Percentiles rank a stretch among this genome's conserved stretches.
Conservation (phyloP, 768 basidiomycete species). For the Rhizopogon vesiculosus region DNA sequence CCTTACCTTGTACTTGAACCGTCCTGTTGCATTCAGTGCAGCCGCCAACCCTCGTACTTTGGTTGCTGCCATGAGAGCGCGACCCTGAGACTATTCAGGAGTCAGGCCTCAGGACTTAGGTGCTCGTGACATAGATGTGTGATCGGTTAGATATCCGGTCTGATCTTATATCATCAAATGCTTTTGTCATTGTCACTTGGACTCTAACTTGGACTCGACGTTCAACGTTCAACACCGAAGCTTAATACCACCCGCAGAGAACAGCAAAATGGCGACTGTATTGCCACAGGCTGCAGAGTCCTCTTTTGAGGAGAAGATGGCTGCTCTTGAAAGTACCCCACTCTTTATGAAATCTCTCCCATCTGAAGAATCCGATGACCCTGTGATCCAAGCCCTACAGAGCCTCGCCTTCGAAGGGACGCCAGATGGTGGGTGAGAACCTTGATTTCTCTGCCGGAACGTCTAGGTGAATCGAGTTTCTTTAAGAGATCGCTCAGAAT, state of each 20-base stretch:
- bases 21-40: conserved; percentile 57
- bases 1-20: conserved; percentile 57
- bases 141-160: conserved; percentile 7
- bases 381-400: conserved; percentile 76
- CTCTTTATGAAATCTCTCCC: conserved; percentile 93
- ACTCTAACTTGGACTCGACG: no score
- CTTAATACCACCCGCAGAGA: background rate
- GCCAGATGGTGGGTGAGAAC: conserved; percentile 75
- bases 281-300: conserved; percentile 17
- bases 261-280: conserved; percentile 12
- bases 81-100: background rate
- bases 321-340: conserved; percentile 62
- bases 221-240: background rate
- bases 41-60: conserved; percentile 47
- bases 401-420: conserved; percentile 86
- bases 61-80: conserved; percentile 22
- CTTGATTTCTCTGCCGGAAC: background rate
- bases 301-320: conserved; percentile 32
- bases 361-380: conserved; percentile 54
- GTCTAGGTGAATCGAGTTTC: background rate
- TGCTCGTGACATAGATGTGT: background rate
- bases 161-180: conserved; percentile 16
- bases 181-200: background rate
- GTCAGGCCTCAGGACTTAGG: no score
- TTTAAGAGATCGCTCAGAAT: conserved; percentile 78